Evolutionary conservation across 495 filamentous ascomycete species (phyloP), one percentile per base, ranked within the genome.

Genomic region (Penicillium turbatum): DNA sequence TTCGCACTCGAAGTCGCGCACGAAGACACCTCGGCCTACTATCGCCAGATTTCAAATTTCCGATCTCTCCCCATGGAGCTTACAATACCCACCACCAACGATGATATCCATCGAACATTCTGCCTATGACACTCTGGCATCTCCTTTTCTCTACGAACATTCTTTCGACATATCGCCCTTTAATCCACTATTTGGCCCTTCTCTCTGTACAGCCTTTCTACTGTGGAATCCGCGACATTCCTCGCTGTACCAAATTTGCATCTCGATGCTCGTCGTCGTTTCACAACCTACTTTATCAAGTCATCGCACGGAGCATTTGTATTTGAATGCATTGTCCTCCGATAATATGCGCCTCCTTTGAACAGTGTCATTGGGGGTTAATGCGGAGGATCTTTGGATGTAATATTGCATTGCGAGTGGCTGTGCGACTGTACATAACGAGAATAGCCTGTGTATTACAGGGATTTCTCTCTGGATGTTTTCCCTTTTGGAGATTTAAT

Each of bases 351-450:
- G 13, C 35, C 37, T 24, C 52, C 41, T 47, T 32, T 42, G 55
- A 46, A 48, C 31, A n/a, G 55, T 53, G 34, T 31, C 35, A 48
- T 43, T 54, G 35, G 60, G 48, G 38, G 38, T 21, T 47, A 31
- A 48, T 53, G 53, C 29, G 51, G 45, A 39, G 34, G 36, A 35
- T 37, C 24, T 46, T 24, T 43, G 51, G 51, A 56, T 39, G 15
- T 47, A 37, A 57, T 59, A 17, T 43, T 32, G 48, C 50, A 62
- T 58, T 45, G 53, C 48, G 59, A 59, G 42, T 59, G 63, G 52
- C 63, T 47, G 54, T 67, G 65, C 72, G 66, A 63, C 67, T 72
- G 70, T 74, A 72, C 70, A 74, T 72, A 72, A 35, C 53, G 50
- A 54, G 48, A 51, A 43, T 48, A 27, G 27, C 13, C 31, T 45